These are phyloP conservation scores for Bidens hawaiensis DNA, from an alignment of 140 eudicot genomes.

Conservation along the genomic window DNA sequence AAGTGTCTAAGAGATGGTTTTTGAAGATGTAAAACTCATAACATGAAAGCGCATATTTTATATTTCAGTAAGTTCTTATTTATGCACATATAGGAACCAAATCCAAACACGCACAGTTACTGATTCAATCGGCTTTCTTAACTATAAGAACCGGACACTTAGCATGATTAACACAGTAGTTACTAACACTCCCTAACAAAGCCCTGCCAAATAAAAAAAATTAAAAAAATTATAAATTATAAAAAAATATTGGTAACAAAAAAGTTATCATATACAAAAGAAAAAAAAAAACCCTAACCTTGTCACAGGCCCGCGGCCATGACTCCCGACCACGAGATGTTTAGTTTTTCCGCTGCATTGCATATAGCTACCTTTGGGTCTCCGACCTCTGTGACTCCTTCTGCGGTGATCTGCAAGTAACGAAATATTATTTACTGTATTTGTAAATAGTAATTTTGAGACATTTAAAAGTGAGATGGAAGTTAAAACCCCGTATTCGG, in stretches of 20 bases:
- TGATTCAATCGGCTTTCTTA: conserved; percentile 27
- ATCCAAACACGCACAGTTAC: neutral
- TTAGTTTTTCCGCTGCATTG: conserved; percentile 30
- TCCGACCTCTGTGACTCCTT: conserved; percentile 31
- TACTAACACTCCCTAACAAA: conserved; percentile 46
- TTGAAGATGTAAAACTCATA: too few species aligned
- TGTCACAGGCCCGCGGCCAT: conserved; percentile 31
- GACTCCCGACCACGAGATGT: conserved; percentile 40
- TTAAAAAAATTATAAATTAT: neutral
- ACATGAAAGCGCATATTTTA: neutral
- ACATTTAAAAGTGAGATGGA: neutral
- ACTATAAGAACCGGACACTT: conserved; percentile 50
- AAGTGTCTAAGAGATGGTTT: too few species aligned
- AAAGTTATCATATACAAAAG: neutral
- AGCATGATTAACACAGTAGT: conserved; percentile 38
- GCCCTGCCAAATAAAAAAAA: conserved; percentile 23
- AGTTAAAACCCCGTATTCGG: conserved; percentile 13
- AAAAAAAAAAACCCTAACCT: conserved; percentile 8
- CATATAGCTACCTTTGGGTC: conserved; percentile 50
- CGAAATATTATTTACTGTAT: neutral
- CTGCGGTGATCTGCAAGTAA: conserved; percentile 32
- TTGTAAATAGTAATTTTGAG: conserved; percentile 10
- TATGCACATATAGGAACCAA: neutral
- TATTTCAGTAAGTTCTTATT: conserved; percentile 6
- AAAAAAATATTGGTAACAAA: neutral